phyloP scores from a whole-genome alignment of 306 rosid species.

The Lathyrus sativus region DNA sequence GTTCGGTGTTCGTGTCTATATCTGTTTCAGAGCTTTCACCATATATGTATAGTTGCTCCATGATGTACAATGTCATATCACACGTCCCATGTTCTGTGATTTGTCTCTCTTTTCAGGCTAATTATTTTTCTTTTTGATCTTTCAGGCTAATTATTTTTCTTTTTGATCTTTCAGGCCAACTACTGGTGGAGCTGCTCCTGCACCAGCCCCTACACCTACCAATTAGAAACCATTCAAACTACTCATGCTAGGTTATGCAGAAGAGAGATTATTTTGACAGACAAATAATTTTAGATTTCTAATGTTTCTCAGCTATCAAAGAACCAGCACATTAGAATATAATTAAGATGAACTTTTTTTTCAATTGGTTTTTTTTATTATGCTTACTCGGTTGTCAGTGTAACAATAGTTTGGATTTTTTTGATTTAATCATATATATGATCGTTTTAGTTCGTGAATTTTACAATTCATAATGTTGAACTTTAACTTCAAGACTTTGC shows the following conservation, averaged over 20 bases:
- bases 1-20: not conserved
- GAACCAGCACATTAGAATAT: constrained; percentile 9
- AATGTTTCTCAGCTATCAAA: constrained; percentile 9
- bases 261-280: constrained; percentile 21
- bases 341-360: constrained; percentile 18
- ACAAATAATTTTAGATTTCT: constrained; percentile 38
- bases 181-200: constrained; percentile 57
- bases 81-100: constrained; percentile 8
- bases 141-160: constrained; percentile 67
- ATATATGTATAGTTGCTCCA: not conserved
- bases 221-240: constrained; percentile 19
- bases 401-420: not conserved
- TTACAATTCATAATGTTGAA: too few species aligned
- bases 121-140: not conserved
- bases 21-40: not conserved
- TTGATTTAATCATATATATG: too few species aligned
- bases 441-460: too few species aligned
- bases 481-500: not conserved
- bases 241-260: not conserved
- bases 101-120: not conserved
- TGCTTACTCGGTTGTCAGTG: constrained; percentile 17
- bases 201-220: constrained; percentile 40
- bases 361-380: constrained; percentile 24
- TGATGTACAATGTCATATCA: not conserved
- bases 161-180: constrained; percentile 60